Conservation (phyloP, 2,329 filamentous ascomycete genomes). For the Ophiostoma populinum region DNA sequence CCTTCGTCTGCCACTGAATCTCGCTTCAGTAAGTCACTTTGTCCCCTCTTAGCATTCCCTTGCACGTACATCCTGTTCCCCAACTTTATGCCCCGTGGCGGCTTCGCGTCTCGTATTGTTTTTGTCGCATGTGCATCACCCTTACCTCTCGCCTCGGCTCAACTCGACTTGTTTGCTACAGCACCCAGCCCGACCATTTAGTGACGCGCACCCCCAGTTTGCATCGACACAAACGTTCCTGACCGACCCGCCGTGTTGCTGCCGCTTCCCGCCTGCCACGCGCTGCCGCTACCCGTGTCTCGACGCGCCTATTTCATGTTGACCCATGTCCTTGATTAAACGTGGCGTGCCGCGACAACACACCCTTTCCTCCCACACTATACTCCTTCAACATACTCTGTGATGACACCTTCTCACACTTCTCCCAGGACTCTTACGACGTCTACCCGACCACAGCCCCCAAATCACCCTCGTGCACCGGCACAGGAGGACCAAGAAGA, state of each 20-base stretch:
- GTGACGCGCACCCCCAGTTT: too few relatives aligned
- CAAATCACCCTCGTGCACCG: conserved; percentile 37
- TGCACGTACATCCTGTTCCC: not conserved
- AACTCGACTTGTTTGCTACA: too few relatives aligned
- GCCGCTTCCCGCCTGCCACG: not conserved
- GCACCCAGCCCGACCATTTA: too few relatives aligned
- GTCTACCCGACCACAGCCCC: conserved; percentile 33
- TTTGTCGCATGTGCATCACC: not conserved
- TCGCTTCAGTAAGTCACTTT: conserved; percentile 8
- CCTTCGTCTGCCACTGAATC: conserved; percentile 12
- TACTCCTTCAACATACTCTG: too few relatives aligned
- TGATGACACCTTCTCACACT: conserved; percentile 6
- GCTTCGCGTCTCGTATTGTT: not conserved
- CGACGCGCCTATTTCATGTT: too few relatives aligned
- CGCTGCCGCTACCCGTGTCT: not conserved
- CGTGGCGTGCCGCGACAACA: too few relatives aligned
- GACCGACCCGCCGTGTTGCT: too few relatives aligned
- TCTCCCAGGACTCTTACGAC: conserved; percentile 26
- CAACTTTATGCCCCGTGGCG: not conserved
- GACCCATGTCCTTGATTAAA: too few relatives aligned
- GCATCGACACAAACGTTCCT: too few relatives aligned
- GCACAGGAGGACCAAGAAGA: conserved; percentile 38
- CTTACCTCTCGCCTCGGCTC: not conserved
- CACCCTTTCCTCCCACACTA: not conserved
- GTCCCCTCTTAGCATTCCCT: not conserved